Conservation (phyloP, 2,329 filamentous ascomycete genomes). For the Fusarium pseudonygamai region DNA sequence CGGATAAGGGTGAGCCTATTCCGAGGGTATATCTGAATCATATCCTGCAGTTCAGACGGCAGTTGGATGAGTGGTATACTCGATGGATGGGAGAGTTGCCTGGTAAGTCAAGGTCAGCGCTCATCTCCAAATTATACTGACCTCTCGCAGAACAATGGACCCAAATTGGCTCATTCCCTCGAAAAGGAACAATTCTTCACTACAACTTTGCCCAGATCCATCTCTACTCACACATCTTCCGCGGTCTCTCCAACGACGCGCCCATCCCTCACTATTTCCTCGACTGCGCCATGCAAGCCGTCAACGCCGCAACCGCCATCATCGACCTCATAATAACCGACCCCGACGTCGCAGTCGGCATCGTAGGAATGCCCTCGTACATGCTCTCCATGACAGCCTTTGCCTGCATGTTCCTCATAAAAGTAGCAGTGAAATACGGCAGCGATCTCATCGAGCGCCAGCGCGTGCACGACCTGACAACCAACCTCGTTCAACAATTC, state of each 20-base stretch:
- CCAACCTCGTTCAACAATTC: constrained; percentile 53
- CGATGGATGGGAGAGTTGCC: constrained; percentile 49
- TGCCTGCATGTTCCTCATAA: constrained; percentile 61
- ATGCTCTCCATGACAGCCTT: constrained; percentile 64
- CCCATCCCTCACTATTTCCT: constrained; percentile 49
- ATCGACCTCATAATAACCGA: constrained; percentile 56
- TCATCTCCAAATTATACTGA: background rate
- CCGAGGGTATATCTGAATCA: constrained; percentile 64
- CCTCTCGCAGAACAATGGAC: constrained; percentile 49
- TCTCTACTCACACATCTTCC: constrained; percentile 54
- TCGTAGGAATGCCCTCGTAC: constrained; percentile 59
- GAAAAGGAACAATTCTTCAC: constrained; percentile 53
- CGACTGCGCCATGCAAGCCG: constrained; percentile 46
- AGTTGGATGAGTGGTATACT: constrained; percentile 52
- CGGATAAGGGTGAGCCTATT: constrained; percentile 63
- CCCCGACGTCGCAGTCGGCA: constrained; percentile 52
- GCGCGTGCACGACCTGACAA: constrained; percentile 51
- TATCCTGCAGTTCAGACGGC: constrained; percentile 46
- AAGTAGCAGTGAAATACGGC: constrained; percentile 56
- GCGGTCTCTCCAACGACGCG: constrained; percentile 48
- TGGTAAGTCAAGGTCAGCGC: constrained; percentile 32
- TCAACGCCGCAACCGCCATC: constrained; percentile 54
- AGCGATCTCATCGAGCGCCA: constrained; percentile 54
- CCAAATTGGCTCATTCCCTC: constrained; percentile 52
- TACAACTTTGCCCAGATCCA: constrained; percentile 55